Evolutionary conservation across 2,329 filamentous ascomycete genomes (phyloP).

Genomic region (Ilyonectria robusta): DNA sequence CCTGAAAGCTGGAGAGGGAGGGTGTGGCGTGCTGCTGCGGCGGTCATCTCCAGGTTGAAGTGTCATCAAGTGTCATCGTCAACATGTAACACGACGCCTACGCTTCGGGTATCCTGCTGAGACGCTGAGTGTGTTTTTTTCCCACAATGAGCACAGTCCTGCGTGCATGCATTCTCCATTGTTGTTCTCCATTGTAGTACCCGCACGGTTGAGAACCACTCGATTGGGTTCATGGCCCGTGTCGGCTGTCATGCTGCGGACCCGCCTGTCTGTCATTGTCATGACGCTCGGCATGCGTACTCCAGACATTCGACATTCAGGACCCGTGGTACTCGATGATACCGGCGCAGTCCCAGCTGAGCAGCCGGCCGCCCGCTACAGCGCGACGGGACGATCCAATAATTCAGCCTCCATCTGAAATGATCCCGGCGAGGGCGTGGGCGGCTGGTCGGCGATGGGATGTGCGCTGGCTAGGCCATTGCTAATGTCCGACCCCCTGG

Average conservation of each 20-base stretch:
- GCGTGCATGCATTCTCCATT: not conserved
- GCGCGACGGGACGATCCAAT: conserved; percentile 28
- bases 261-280: conserved; percentile 1
- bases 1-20: not conserved
- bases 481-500: conserved; percentile 40
- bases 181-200: conserved; percentile 4
- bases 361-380: conserved; percentile 8
- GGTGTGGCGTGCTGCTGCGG: conserved; percentile 10
- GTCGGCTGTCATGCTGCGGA: conserved; percentile 10
- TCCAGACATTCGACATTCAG: conserved; percentile 5
- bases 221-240: conserved; percentile 21
- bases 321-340: conserved; percentile 5
- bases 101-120: conserved; percentile 1
- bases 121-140: conserved; percentile 1
- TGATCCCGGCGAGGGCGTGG: conserved; percentile 13
- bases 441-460: conserved; percentile 12
- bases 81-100: conserved; percentile 19
- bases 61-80: conserved; percentile 10
- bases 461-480: conserved; percentile 22
- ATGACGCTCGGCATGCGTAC: not conserved
- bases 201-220: conserved; percentile 18
- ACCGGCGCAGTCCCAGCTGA: conserved; percentile 16
- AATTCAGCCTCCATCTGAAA: conserved; percentile 18
- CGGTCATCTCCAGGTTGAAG: conserved; percentile 12
- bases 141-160: not conserved